Conservation (phyloP, 2,329 filamentous ascomycete genomes). For the Dactylellina haptotyla region DNA sequence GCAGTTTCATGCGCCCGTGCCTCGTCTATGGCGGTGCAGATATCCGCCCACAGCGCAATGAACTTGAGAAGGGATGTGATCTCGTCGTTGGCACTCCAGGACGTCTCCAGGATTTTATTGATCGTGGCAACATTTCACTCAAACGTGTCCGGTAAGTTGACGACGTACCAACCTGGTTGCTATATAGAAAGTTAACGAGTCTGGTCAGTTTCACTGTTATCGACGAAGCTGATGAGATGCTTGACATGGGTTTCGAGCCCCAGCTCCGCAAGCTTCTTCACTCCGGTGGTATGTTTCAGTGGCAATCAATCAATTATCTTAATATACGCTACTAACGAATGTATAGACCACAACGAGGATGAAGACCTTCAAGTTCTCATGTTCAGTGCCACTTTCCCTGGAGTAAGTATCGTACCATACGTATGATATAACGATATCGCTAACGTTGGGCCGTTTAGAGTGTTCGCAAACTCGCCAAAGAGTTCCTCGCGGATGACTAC, state of each 20-base stretch:
- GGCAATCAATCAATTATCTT: background rate
- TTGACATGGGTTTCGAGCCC: slow-evolving; percentile 79
- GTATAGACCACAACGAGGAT: slow-evolving; percentile 77
- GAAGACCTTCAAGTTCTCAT: slow-evolving; percentile 77
- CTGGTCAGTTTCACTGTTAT: slow-evolving; percentile 74
- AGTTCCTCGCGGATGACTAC: slow-evolving; percentile 78
- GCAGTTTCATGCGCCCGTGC: slow-evolving; percentile 91
- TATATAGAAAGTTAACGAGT: slow-evolving; percentile 14
- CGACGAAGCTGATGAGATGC: slow-evolving; percentile 95
- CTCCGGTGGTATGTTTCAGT: slow-evolving; percentile 77
- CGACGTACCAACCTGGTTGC: background rate
- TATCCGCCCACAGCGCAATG: slow-evolving; percentile 73
- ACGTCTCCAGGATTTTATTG: slow-evolving; percentile 84
- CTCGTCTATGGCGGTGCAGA: slow-evolving; percentile 88
- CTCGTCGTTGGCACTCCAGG: slow-evolving; percentile 88
- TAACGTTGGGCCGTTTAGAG: slow-evolving; percentile 54
- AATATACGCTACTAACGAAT: background rate
- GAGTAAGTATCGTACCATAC: slow-evolving; percentile 60
- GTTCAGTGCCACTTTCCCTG: slow-evolving; percentile 95
- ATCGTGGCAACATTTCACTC: slow-evolving; percentile 75
- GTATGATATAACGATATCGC: background rate
- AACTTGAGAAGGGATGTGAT: slow-evolving; percentile 86
- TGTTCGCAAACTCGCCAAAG: slow-evolving; percentile 78
- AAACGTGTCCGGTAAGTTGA: slow-evolving; percentile 76
- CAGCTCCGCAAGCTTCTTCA: slow-evolving; percentile 79